Evolutionary conservation across 352 stramenopile species (phyloP).

Genomic region (Globisporangium nagaii): DNA sequence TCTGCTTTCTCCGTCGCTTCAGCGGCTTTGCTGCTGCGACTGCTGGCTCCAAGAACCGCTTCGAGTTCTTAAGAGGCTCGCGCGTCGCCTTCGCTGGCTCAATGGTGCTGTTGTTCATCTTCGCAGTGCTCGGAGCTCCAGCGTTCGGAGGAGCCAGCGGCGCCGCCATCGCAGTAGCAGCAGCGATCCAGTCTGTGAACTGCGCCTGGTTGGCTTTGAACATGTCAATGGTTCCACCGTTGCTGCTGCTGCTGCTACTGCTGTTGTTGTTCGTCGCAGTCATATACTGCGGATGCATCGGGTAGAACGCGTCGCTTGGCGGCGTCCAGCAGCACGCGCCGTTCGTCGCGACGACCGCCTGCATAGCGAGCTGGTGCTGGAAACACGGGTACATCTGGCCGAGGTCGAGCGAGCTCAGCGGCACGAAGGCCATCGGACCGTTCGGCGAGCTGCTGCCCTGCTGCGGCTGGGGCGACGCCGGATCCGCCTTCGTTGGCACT

Average conservation of each 20-base stretch:
- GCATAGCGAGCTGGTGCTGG: slow-evolving; percentile 25
- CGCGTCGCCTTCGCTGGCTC: slow-evolving; percentile 45
- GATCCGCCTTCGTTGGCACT: background rate
- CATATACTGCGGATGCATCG: background rate
- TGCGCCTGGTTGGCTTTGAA: background rate
- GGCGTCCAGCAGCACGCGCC: slow-evolving; percentile 10
- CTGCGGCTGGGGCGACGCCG: background rate
- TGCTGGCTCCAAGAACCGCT: slow-evolving; percentile 26
- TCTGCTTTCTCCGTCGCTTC: slow-evolving; percentile 8
- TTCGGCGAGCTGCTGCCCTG: slow-evolving; percentile 1
- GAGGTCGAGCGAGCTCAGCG: slow-evolving; percentile 18
- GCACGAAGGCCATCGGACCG: slow-evolving; percentile 14
- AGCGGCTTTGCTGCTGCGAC: background rate
- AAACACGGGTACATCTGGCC: slow-evolving; percentile 13
- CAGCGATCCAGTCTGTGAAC: background rate
- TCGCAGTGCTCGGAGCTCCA: background rate
- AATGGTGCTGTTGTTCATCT: slow-evolving; percentile 26
- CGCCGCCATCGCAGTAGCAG: background rate
- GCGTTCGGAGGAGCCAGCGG: background rate
- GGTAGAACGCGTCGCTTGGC: background rate
- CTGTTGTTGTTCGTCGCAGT: background rate
- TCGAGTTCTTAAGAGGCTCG: slow-evolving; percentile 25
- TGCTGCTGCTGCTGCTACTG: background rate
- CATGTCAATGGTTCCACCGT: background rate
- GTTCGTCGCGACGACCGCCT: slow-evolving; percentile 5